Evolutionary conservation across 176 grass and related monocot species (phyloP).

Genomic region (Puccinellia tenuiflora): DNA sequence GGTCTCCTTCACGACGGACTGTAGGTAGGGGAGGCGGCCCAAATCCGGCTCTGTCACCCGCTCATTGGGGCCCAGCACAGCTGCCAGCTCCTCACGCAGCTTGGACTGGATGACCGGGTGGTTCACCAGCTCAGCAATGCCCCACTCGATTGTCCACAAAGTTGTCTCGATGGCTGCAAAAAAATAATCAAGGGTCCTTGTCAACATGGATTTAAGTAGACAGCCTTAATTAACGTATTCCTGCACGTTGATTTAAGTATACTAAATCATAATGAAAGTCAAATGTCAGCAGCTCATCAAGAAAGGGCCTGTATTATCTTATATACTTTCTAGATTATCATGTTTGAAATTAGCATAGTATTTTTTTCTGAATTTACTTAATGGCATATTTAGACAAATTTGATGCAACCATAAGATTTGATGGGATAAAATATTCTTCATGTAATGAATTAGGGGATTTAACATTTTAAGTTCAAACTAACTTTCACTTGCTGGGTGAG

Average conservation of each 20-base stretch:
- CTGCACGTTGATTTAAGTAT: neutral
- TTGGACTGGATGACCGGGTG: conserved; percentile 62
- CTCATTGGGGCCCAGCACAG: conserved; percentile 43
- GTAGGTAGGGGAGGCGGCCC: neutral
- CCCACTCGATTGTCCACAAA: conserved; percentile 55
- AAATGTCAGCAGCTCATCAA: neutral
- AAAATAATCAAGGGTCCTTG: neutral
- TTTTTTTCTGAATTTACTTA: neutral
- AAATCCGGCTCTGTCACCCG: conserved; percentile 78
- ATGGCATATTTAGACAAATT: neutral
- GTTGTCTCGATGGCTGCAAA: conserved; percentile 79
- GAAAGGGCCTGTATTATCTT: neutral
- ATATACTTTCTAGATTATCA: neutral
- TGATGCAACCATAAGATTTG: neutral
- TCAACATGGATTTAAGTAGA: no score
- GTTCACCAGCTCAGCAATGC: conserved; percentile 89
- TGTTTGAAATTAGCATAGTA: neutral
- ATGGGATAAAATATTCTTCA: neutral
- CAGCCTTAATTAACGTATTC: no score
- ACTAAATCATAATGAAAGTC: neutral
- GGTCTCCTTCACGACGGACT: no score
- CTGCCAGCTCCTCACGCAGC: conserved; percentile 37
- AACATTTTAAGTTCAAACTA: neutral
- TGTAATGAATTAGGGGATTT: neutral
- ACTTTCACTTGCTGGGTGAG: no score